Conservation (phyloP, 148 eudicot genomes). For the Salicornia ramosissima region DNA sequence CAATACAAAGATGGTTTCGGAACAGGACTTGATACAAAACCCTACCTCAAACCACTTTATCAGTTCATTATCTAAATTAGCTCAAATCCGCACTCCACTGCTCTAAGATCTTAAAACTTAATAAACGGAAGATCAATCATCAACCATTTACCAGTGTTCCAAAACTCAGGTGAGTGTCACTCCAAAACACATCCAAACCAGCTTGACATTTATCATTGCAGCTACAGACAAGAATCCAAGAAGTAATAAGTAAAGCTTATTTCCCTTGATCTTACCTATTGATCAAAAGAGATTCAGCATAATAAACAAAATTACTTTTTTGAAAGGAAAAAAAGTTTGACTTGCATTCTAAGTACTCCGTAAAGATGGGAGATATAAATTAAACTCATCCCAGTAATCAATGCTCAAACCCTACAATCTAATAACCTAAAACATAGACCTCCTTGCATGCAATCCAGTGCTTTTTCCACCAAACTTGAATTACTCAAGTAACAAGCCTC, state of each 20-base stretch:
- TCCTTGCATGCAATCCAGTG: not conserved
- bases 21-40: too few relatives aligned
- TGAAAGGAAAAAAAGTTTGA: not conserved
- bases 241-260: not conserved
- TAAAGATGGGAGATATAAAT: not conserved
- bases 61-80: too few relatives aligned
- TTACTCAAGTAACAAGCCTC: not conserved
- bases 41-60: too few relatives aligned
- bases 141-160: too few relatives aligned
- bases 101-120: too few relatives aligned
- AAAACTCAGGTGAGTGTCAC: too few relatives aligned
- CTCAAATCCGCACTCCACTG: too few relatives aligned
- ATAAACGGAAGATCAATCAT: not conserved
- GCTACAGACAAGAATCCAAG: not conserved
- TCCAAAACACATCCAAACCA: not conserved
- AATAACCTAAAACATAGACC: not conserved
- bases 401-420: conserved; percentile 14
- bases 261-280: not conserved
- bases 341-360: conserved; percentile 10
- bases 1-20: too few relatives aligned
- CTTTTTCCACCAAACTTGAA: not conserved
- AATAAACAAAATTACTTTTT: too few relatives aligned
- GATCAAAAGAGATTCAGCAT: not conserved
- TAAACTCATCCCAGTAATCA: too few relatives aligned
- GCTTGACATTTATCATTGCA: not conserved